Conservation (phyloP, 176 grass and related monocot genomes). For the Avena eriantha region DNA sequence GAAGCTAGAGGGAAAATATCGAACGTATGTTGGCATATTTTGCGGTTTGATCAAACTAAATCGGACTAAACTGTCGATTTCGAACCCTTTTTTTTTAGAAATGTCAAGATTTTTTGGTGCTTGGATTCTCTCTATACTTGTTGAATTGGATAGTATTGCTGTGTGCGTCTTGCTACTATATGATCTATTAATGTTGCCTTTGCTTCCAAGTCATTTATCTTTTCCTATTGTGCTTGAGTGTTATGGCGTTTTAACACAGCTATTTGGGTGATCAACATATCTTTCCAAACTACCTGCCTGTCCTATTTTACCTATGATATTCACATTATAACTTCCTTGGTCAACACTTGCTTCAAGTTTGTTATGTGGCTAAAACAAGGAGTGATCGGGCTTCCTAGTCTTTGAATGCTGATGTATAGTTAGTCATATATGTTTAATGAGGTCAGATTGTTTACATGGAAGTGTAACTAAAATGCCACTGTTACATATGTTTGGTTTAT, state of each 20-base stretch:
- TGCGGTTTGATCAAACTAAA: too few species aligned
- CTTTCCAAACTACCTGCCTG: conserved; percentile 20
- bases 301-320: neutral
- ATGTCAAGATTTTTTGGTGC: too few species aligned
- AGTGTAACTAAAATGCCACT: neutral
- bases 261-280: neutral
- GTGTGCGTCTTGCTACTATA: neutral
- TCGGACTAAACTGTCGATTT: too few species aligned
- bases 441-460: neutral
- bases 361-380: neutral
- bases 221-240: conserved; percentile 3
- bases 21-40: too few species aligned
- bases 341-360: neutral
- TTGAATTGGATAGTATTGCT: conserved; percentile 30
- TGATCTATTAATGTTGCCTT: conserved; percentile 10
- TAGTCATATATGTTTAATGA: neutral
- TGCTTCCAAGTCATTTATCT: neutral
- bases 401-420: neutral
- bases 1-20: too few species aligned
- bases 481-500: conserved; percentile 1
- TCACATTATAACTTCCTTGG: conserved; percentile 26
- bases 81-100: too few species aligned
- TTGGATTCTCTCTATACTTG: too few species aligned
- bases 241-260: neutral
- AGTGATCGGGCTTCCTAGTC: neutral